A percentile compares a stretch with the other conserved stretches of the same genome.
phyloP scores from a whole-genome alignment of 306 rosid species.

The Citrullus mucosospermus region DNA sequence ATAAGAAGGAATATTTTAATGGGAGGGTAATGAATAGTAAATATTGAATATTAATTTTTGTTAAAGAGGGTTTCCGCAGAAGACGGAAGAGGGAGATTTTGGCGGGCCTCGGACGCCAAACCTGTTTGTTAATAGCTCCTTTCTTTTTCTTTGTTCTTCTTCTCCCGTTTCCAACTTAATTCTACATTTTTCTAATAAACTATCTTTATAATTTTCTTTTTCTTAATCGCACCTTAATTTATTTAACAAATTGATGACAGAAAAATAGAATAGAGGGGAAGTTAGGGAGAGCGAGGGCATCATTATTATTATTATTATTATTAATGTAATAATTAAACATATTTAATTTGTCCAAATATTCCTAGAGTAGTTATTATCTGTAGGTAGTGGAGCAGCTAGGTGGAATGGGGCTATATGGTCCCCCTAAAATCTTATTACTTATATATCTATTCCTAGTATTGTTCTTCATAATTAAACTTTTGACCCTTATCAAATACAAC shows the following conservation, averaged over 20 bases:
- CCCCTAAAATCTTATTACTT: not conserved
- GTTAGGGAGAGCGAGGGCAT: not conserved
- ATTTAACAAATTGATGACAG: not conserved
- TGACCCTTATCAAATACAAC: not conserved
- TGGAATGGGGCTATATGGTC: not conserved
- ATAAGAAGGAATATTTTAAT: too few relatives aligned
- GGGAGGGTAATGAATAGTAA: too few relatives aligned
- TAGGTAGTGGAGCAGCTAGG: constrained; percentile 1
- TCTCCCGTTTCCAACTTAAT: not conserved
- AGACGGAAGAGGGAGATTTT: constrained; percentile 39
- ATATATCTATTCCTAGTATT: not conserved
- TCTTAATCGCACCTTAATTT: too few relatives aligned
- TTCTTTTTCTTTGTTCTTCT: not conserved
- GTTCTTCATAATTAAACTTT: not conserved
- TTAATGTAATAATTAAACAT: not conserved
- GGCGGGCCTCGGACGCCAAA: constrained; percentile 61
- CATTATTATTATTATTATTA: not conserved
- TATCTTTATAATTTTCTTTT: too few relatives aligned
- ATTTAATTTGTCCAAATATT: not conserved
- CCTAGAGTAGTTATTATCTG: not conserved
- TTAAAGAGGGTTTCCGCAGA: constrained; percentile 22
- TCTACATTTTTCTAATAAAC: not conserved
- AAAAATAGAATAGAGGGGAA: not conserved
- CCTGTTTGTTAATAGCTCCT: not conserved
- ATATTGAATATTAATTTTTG: too few relatives aligned